Evolutionary conservation across 2,329 filamentous ascomycete species (phyloP), one percentile per base, ranked within the genome.

Genomic region (Calonectria hongkongensis): DNA sequence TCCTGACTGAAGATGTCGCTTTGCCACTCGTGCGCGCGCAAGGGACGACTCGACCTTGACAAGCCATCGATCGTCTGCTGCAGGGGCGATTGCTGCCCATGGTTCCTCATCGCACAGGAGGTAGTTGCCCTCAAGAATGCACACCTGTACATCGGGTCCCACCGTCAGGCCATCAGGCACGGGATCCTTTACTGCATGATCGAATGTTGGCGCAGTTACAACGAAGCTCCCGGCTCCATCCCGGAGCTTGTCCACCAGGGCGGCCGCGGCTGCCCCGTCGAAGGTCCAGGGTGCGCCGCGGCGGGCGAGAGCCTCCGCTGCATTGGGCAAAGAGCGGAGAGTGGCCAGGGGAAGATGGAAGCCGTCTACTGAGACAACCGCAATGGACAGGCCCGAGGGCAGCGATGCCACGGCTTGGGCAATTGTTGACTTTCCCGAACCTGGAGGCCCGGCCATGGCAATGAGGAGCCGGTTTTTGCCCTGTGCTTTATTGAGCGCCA

Each of bases 111-210:
- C 78, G 58, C 78, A 78, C 3, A 84, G 75, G 7, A 84, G 71
- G 68, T 82, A 95, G 79, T 94, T 94, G 1, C 94, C 94, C 83
- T 95, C 94, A 70, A 95, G 90, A 1, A 96, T 84, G 4, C 95
- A 84, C 51, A 95, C 87, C 18, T 92, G 88, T 66, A 91, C 87
- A 0, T 83, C 83, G 0, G 89, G 85, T 0, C 86, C 82, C 65
- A 96, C 90, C 0, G 88, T 81, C 47, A 95, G 93, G 78, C 93
- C 92, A 75, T 92, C 84, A 3, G 86, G 85, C 7, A 92, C 88
- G 0, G 94, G 94, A 76, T 96, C 94, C 81, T 95, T 95, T 75
- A 92, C 82, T 0, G 92, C 90, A 81, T 95, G 94, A 82, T 94
- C 92, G 82, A 96, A 96, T 43, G 89, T 91, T 0, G 94, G 94